Percentiles rank a stretch among this genome's conserved stretches.
Evolutionary conservation across 2,329 filamentous ascomycete genomes (phyloP).

Genomic region (Alternaria sp.): DNA sequence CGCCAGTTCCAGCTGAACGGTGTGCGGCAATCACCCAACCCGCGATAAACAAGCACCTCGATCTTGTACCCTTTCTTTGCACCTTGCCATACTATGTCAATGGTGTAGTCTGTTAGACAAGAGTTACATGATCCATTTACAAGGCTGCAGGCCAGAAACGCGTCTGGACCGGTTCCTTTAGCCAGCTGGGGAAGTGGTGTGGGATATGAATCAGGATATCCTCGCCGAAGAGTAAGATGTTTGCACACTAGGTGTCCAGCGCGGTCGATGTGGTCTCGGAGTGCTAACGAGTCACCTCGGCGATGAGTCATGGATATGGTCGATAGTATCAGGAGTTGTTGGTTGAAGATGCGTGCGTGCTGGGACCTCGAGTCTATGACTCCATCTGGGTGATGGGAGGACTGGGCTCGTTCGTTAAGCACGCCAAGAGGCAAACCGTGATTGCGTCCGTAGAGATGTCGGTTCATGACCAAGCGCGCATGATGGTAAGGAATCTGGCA

Average conservation of each 20-base stretch:
- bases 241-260: conserved; percentile 7
- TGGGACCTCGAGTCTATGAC: conserved; percentile 3
- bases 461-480: conserved; percentile 30
- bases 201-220: not conserved
- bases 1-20: conserved; percentile 23
- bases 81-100: conserved; percentile 21
- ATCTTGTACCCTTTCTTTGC: conserved; percentile 17
- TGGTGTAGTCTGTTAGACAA: conserved; percentile 26
- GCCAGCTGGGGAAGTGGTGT: conserved; percentile 21
- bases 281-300: conserved; percentile 10
- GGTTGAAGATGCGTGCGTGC: conserved; percentile 21
- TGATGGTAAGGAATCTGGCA: conserved; percentile 15
- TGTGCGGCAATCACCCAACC: conserved; percentile 25
- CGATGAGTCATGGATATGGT: conserved; percentile 15
- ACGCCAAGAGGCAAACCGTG: conserved; percentile 16
- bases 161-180: conserved; percentile 3
- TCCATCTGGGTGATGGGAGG: not conserved
- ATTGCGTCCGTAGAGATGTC: conserved; percentile 22
- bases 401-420: conserved; percentile 4
- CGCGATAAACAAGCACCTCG: conserved; percentile 14
- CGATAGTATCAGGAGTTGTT: conserved; percentile 23
- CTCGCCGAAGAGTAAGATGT: conserved; percentile 11
- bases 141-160: conserved; percentile 15
- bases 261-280: conserved; percentile 15
- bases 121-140: conserved; percentile 23